Conservation (phyloP, 352 stramenopile genomes). For the Phytophthora kernoviae region DNA sequence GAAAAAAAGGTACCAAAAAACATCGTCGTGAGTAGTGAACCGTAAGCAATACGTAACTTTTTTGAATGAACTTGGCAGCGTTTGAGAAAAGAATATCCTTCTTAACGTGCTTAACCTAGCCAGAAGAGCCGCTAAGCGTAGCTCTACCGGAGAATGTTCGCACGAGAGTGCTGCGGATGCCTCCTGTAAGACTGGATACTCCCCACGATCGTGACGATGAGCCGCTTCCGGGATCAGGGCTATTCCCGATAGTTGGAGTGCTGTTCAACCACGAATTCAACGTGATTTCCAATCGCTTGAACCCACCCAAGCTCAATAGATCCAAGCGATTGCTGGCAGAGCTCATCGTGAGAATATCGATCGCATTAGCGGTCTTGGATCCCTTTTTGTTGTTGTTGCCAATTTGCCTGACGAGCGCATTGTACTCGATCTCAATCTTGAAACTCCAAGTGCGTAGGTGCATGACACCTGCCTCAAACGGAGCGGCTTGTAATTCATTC, state of each 20-base stretch:
- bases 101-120: not conserved
- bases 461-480: conserved; percentile 56
- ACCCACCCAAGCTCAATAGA: conserved; percentile 39
- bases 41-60: too few species aligned
- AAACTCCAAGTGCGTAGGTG: conserved; percentile 54
- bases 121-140: conserved; percentile 14
- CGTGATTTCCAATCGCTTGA: conserved; percentile 44
- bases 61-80: too few species aligned
- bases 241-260: conserved; percentile 6
- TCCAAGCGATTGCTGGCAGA: conserved; percentile 20
- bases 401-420: conserved; percentile 27
- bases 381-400: conserved; percentile 21
- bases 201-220: conserved; percentile 27
- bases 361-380: conserved; percentile 11
- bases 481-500: conserved; percentile 43
- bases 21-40: too few species aligned
- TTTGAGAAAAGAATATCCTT: not conserved
- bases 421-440: conserved; percentile 59
- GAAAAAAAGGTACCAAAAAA: too few species aligned
- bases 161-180: conserved; percentile 36
- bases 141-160: conserved; percentile 32
- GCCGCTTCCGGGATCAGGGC: conserved; percentile 11
- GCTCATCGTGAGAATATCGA: conserved; percentile 3
- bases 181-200: conserved; percentile 30
- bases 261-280: conserved; percentile 39